Conservation (phyloP, 2,329 filamentous ascomycete species). For the Colletotrichum theobromicola region DNA sequence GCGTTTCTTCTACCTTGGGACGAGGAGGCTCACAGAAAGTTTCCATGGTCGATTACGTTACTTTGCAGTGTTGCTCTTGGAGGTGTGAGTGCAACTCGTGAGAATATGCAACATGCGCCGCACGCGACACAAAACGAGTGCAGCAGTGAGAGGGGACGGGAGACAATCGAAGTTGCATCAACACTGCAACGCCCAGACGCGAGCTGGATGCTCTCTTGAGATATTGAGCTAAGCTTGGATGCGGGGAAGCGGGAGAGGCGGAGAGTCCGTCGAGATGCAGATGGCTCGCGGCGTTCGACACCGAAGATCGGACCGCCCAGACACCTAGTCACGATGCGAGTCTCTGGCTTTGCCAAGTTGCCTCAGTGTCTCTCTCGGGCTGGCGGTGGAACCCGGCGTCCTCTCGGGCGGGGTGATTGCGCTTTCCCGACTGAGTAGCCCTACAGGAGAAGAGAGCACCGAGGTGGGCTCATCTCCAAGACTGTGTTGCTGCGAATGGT, state of each 20-base stretch:
- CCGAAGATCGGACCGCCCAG: conserved; percentile 8
- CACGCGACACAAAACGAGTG: not conserved
- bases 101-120: not conserved
- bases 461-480: too few relatives aligned
- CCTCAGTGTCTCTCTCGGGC: not conserved
- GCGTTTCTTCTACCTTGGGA: not conserved
- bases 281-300: not conserved
- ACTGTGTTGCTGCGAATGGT: not conserved
- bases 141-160: not conserved
- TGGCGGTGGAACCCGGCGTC: not conserved
- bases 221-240: not conserved
- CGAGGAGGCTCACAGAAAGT: not conserved
- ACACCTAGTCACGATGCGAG: not conserved
- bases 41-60: not conserved
- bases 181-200: not conserved
- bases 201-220: not conserved
- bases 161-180: not conserved
- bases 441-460: too few relatives aligned
- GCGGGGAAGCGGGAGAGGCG: not conserved
- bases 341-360: not conserved
- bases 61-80: not conserved
- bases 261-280: not conserved
- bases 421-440: not conserved
- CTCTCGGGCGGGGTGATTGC: not conserved
- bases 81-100: not conserved